These are phyloP conservation scores for Colletotrichum horii DNA, from an alignment of 2,329 filamentous ascomycete species.

Conservation along the genomic window DNA sequence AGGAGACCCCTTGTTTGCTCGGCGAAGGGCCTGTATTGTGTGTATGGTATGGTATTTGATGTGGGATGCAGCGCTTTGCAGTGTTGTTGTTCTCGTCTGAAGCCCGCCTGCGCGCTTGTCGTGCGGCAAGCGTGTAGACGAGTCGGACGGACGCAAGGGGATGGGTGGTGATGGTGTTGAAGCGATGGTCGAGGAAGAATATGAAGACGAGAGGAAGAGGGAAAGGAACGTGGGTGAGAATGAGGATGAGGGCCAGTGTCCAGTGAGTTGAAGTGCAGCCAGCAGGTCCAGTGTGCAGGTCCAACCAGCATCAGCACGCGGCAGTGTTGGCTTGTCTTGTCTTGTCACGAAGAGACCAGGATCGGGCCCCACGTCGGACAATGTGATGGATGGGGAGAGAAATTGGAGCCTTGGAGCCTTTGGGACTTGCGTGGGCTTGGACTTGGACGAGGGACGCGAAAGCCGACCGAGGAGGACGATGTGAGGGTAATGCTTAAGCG, in stretches of 20 bases:
- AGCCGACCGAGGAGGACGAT: not conserved
- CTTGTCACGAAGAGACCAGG: constrained; percentile 9
- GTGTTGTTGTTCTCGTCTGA: not conserved
- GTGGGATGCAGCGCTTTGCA: not conserved
- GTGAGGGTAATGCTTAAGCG: not conserved
- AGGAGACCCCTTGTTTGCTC: not conserved
- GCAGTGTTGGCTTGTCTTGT: constrained; percentile 18
- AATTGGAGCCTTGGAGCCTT: constrained; percentile 4
- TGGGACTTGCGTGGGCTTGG: constrained; percentile 1
- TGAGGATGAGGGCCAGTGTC: not conserved
- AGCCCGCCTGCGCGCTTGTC: not conserved
- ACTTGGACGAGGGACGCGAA: not conserved
- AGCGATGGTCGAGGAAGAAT: not conserved
- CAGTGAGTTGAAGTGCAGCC: not conserved
- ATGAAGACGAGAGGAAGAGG: not conserved
- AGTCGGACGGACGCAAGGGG: not conserved
- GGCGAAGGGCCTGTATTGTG: not conserved
- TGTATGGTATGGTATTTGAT: not conserved
- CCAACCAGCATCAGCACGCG: constrained; percentile 2
- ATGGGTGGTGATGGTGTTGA: not conserved
- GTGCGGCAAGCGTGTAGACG: not conserved
- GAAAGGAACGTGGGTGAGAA: not conserved
- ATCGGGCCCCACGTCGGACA: constrained; percentile 18
- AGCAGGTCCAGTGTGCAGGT: not conserved
- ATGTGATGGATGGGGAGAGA: constrained; percentile 17